Percentiles rank a stretch among this genome's conserved stretches.
Evolutionary conservation across 768 basidiomycete genomes (phyloP).

Genomic region (Rhodotorula graminis): DNA sequence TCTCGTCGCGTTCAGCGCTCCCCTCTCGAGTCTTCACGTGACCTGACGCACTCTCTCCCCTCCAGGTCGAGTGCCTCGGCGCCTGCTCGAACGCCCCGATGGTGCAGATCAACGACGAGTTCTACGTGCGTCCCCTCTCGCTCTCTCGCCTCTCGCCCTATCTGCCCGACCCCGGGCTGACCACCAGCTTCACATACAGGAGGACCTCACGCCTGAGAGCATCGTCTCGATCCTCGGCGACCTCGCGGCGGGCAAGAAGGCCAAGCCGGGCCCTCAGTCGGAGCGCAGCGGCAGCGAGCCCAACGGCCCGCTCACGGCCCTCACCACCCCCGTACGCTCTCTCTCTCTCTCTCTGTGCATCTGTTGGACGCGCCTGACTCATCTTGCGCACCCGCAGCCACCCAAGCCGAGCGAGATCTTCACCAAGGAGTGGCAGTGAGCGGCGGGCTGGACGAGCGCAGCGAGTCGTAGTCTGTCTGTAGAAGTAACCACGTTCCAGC

Average conservation of each 20-base stretch:
- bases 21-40: too few relatives aligned
- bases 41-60: too few relatives aligned
- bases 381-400: slow-evolving; percentile 12
- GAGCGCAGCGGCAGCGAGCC: slow-evolving; percentile 27
- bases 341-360: neutral
- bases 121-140: slow-evolving; percentile 66
- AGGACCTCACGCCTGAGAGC: slow-evolving; percentile 52
- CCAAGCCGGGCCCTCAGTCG: slow-evolving; percentile 83
- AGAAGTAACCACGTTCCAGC: neutral
- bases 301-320: slow-evolving; percentile 29
- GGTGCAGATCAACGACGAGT: slow-evolving; percentile 93
- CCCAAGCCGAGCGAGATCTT: slow-evolving; percentile 31
- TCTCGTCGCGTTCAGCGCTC: too few relatives aligned
- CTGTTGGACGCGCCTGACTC: neutral
- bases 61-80: slow-evolving; percentile 84
- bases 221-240: slow-evolving; percentile 50
- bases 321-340: slow-evolving; percentile 19
- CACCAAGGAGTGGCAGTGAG: slow-evolving; percentile 34
- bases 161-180: neutral
- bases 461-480: neutral
- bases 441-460: too few relatives aligned
- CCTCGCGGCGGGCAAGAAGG: slow-evolving; percentile 62
- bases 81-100: slow-evolving; percentile 98
- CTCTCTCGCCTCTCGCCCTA: slow-evolving; percentile 15
- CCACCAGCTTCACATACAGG: slow-evolving; percentile 37